Evolutionary conservation across 306 rosid genomes (phyloP).

Genomic region (Ziziphus jujuba): DNA sequence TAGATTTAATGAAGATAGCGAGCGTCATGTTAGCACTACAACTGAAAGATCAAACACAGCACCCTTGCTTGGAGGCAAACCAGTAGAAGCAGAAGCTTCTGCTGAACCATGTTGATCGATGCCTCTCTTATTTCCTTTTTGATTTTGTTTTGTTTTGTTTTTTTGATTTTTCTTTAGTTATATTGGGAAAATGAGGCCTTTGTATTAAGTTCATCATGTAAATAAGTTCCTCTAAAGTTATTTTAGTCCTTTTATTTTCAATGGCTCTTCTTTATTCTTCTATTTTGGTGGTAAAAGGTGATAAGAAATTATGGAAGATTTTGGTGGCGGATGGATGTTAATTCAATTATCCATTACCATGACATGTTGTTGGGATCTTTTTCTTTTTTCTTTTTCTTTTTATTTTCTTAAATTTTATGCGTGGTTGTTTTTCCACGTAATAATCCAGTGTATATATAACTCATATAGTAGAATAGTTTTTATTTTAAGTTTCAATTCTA

Average conservation of each 20-base stretch:
- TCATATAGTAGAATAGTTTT: too few relatives aligned
- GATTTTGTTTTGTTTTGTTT: background rate
- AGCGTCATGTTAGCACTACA: conserved; percentile 14
- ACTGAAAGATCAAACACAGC: conserved; percentile 39
- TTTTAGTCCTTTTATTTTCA: background rate
- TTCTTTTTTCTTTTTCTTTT: too few relatives aligned
- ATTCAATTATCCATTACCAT: too few relatives aligned
- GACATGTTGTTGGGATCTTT: too few relatives aligned
- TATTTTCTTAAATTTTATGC: too few relatives aligned
- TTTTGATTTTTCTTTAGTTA: too few relatives aligned
- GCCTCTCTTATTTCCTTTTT: background rate
- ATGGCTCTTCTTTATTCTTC: too few relatives aligned
- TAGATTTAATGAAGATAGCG: conserved; percentile 57
- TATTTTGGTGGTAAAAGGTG: background rate
- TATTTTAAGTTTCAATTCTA: too few relatives aligned
- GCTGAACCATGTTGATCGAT: conserved; percentile 26
- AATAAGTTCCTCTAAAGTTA: conserved; percentile 27
- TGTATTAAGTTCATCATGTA: conserved; percentile 25
- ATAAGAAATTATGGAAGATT: background rate
- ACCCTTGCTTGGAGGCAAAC: conserved; percentile 55
- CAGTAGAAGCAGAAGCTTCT: conserved; percentile 35
- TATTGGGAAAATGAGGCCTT: background rate
- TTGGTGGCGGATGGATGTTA: background rate
- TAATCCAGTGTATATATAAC: too few relatives aligned
- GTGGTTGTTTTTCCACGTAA: too few relatives aligned